A percentile compares a stretch with the other conserved stretches of the same genome.
Conservation (phyloP, 768 basidiomycete genomes). For the Cyathus striatus region DNA sequence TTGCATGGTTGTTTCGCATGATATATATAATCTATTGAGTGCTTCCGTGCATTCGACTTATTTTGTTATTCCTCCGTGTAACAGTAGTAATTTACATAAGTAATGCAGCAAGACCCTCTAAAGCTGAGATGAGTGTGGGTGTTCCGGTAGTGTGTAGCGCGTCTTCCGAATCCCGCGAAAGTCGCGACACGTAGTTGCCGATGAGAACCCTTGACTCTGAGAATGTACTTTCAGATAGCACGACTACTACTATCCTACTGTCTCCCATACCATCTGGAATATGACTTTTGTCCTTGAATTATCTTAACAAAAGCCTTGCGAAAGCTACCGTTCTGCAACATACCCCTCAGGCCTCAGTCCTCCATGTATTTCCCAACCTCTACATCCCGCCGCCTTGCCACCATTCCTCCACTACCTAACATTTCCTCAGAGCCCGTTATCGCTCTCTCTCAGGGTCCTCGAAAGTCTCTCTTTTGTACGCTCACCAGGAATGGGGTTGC, state of each 20-base stretch:
- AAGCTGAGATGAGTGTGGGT: not conserved
- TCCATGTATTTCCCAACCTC: slow-evolving; percentile 85
- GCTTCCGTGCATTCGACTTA: too few species aligned
- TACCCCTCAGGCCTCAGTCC: not conserved
- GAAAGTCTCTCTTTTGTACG: slow-evolving; percentile 74
- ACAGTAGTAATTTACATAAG: not conserved
- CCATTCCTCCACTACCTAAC: slow-evolving; percentile 64
- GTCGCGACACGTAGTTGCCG: not conserved
- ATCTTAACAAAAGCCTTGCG: too few species aligned
- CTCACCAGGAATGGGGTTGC: slow-evolving; percentile 68
- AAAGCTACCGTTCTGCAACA: not conserved
- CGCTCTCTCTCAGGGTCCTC: slow-evolving; percentile 56
- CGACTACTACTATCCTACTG: too few species aligned
- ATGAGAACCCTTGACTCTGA: not conserved
- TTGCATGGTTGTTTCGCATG: not conserved
- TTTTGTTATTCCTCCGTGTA: not conserved
- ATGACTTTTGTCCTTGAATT: too few species aligned
- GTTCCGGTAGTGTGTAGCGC: too few species aligned
- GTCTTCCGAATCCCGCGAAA: too few species aligned
- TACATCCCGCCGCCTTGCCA: slow-evolving; percentile 68
- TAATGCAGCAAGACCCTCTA: not conserved
- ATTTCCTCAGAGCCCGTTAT: slow-evolving; percentile 54
- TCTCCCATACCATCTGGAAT: too few species aligned
- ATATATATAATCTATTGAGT: too few species aligned
- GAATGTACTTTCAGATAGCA: too few species aligned